Base-by-base conservation (phyloP, 2,329 filamentous ascomycete genomes). In the Aspergillus japonicus region DNA sequence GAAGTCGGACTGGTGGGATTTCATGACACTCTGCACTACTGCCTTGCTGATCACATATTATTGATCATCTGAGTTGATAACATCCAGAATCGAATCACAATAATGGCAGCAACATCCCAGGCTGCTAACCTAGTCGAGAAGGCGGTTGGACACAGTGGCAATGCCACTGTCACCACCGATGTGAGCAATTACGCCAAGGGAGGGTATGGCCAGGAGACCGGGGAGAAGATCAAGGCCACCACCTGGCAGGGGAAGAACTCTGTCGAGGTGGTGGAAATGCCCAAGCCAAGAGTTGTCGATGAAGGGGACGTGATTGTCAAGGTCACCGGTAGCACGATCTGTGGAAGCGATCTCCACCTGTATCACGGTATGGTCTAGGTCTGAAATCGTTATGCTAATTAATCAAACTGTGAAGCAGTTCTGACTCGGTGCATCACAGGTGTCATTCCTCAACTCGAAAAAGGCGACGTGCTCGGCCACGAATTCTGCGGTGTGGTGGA, bases 161-260 rank as follows among this genome's bases (percentile, higher is more conserved):
- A 88, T 68, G 82, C 87, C 19, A 80, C 83, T 55, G 89, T 86
- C 1, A 77, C 82, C 16, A 90, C 94, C 63, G 87, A 95, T 69
- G 80, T 94, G 51, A 79, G 84, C 61, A 87, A 87, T 65, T 90
- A 89, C n/a, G 79, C 76, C 1, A 79, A 44, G 39, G 81, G 88
- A 59, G 74, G 79, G 21, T 80, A 81, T 71, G 84, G 81, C 24
- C 78, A 84, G 67, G 75, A 80, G 4, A 77, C 75, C 3, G 75
- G 74, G 33, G 83, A 87, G 67, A 89, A 77, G 16, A 95, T 96
- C 89, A 89, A 91, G 74, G 92, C 92, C 0, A 77, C 96, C 14
- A 85, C 84, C 2, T 96, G 92, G 92, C 86, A 89, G 75, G 89
- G 90, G 55, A 95, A 94, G 80, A 90, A 92, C 69, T 85, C 81